A percentile compares a stretch with the other conserved stretches of the same genome.
phyloP scores from a whole-genome alignment of 768 basidiomycete genomes.

The Termitomyces sp. region DNA sequence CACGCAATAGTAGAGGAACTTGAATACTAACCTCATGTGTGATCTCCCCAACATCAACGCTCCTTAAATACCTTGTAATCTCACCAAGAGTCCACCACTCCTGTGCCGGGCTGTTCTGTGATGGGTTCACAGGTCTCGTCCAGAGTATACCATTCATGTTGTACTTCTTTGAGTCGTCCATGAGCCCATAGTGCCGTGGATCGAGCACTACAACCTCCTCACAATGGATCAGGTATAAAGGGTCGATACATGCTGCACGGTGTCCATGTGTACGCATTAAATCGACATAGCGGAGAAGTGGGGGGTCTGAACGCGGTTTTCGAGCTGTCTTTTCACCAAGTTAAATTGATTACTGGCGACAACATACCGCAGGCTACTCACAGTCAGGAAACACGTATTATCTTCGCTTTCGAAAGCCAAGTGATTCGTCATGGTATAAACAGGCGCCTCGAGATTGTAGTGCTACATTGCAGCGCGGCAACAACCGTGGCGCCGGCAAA shows the following conservation, averaged over 20 bases:
- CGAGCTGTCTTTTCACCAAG: constrained; percentile 49
- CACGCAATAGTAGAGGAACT: background rate
- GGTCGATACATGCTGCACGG: no score
- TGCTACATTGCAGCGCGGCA: background rate
- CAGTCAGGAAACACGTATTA: constrained; percentile 70
- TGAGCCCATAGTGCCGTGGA: constrained; percentile 73
- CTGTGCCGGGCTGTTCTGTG: no score
- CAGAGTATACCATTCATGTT: constrained; percentile 86
- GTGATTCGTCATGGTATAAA: constrained; percentile 55
- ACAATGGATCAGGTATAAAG: no score
- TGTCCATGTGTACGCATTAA: constrained; percentile 79
- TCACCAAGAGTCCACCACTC: no score
- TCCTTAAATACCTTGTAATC: no score
- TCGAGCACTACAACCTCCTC: constrained; percentile 76
- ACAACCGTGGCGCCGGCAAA: background rate
- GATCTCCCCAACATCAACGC: constrained; percentile 78
- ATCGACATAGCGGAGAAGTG: constrained; percentile 85
- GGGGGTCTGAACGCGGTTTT: constrained; percentile 66
- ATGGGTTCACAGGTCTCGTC: constrained; percentile 47
- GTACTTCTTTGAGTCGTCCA: constrained; percentile 41
- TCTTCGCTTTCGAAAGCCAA: constrained; percentile 67
- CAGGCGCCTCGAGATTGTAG: constrained; percentile 12
- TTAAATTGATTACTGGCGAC: background rate
- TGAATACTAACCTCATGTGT: constrained; percentile 78
- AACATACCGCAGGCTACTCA: constrained; percentile 29